phyloP scores from a whole-genome alignment of 805 yeast genomes.

The Metschnikowia lochheadii region DNA sequence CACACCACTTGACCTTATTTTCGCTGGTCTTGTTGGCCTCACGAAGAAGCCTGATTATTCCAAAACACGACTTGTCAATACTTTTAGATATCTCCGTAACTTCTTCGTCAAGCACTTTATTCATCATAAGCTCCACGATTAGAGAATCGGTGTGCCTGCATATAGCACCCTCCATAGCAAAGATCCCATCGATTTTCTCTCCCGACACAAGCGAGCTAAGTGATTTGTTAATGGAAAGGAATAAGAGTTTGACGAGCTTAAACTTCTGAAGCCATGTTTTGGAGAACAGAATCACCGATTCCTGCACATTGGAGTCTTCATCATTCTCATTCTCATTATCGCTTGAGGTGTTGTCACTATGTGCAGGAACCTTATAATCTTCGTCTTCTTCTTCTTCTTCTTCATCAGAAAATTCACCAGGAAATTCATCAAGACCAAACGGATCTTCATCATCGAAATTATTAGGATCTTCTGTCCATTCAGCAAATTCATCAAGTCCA shows the following conservation, averaged over 20 bases:
- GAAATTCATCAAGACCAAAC: conserved; percentile 36
- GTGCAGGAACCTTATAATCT: neutral
- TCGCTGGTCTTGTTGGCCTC: conserved; percentile 46
- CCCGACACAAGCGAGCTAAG: conserved; percentile 46
- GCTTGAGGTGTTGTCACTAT: neutral
- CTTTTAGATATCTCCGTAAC: conserved; percentile 21
- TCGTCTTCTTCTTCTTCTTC: neutral
- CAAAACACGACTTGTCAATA: conserved; percentile 25
- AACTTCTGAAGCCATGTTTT: conserved; percentile 49
- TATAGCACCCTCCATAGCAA: conserved; percentile 38
- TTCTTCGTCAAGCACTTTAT: conserved; percentile 38
- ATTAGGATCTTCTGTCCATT: conserved; percentile 64
- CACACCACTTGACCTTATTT: conserved; percentile 56
- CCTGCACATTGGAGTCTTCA: neutral
- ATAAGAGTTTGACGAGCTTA: conserved; percentile 52
- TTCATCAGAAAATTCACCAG: conserved; percentile 18
- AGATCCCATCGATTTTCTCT: conserved; percentile 43
- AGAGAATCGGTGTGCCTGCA: conserved; percentile 53
- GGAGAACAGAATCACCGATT: conserved; percentile 34
- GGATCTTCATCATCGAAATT: conserved; percentile 47
- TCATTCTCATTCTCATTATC: no score
- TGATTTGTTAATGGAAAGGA: conserved; percentile 57
- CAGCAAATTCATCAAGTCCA: conserved; percentile 62
- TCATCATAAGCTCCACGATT: conserved; percentile 53
- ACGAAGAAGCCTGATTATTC: conserved; percentile 37